Percentiles rank a stretch among this genome's conserved stretches.
Conservation (phyloP, 1,284 basidiomycete species). For the Marasmius tenuissimus region DNA sequence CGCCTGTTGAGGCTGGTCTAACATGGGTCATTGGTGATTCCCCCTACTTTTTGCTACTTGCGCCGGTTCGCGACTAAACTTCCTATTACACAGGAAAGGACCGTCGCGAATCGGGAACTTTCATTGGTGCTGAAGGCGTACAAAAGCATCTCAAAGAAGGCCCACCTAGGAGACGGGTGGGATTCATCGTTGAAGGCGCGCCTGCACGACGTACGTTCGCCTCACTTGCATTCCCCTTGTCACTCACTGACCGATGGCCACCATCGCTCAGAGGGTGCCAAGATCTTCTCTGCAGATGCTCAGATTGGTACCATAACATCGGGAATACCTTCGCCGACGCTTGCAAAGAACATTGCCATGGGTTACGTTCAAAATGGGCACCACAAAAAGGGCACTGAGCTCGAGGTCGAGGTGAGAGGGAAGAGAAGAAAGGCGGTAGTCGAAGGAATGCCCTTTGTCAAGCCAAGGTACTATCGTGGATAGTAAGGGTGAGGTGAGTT, state of each 20-base stretch:
- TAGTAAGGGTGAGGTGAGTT: neutral
- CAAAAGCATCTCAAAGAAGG: constrained; percentile 81
- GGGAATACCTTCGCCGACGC: constrained; percentile 92
- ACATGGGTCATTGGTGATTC: constrained; percentile 87
- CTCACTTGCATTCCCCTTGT: neutral
- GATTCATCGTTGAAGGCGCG: constrained; percentile 80
- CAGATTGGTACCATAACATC: constrained; percentile 82
- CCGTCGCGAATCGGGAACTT: constrained; percentile 67
- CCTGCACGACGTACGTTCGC: constrained; percentile 74
- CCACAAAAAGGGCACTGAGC: constrained; percentile 90
- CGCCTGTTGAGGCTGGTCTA: constrained; percentile 89
- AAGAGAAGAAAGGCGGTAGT: constrained; percentile 71
- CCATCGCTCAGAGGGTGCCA: constrained; percentile 68
- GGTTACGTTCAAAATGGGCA: constrained; percentile 81
- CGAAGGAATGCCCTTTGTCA: constrained; percentile 80
- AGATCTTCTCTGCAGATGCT: constrained; percentile 62
- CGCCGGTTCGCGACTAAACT: neutral
- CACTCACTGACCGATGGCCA: constrained; percentile 5
- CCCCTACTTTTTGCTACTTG: neutral
- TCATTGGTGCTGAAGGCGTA: constrained; percentile 86
- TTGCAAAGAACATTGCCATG: constrained; percentile 95
- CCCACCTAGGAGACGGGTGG: constrained; percentile 79
- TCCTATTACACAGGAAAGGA: constrained; percentile 65
- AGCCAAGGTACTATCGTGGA: constrained; percentile 51
- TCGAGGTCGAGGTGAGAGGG: constrained; percentile 78